phyloP scores from a whole-genome alignment of 2,329 filamentous ascomycete species.

The Emergomyces pasteurianus region DNA sequence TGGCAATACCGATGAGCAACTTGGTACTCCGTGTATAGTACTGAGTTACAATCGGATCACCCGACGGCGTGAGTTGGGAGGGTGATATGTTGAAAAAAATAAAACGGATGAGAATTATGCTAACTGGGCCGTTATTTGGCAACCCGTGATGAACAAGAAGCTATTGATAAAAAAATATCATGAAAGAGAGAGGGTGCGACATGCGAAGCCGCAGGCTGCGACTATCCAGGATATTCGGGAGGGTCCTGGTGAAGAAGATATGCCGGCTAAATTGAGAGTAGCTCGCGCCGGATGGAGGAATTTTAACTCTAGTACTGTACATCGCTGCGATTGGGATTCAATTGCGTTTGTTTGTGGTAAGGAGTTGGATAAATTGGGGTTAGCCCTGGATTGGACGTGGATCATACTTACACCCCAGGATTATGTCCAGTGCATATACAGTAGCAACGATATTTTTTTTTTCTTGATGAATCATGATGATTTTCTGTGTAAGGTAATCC shows the following conservation, averaged over 20 bases:
- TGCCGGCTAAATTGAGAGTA: not conserved
- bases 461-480: no score
- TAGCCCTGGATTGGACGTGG: no score
- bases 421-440: no score
- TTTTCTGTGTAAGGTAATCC: no score
- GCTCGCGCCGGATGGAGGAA: not conserved
- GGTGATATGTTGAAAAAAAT: not conserved
- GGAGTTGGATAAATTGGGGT: no score
- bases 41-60: no score
- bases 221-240: not conserved
- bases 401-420: no score
- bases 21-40: not conserved
- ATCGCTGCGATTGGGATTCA: no score
- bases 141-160: not conserved
- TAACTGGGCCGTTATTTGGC: not conserved
- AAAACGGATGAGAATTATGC: not conserved
- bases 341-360: no score
- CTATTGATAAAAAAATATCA: not conserved
- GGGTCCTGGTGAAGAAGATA: not conserved
- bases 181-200: not conserved
- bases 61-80: not conserved
- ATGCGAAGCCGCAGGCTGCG: not conserved
- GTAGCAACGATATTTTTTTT: no score
- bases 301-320: no score
- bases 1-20: not conserved